Base-by-base conservation (phyloP, 2,329 filamentous ascomycete species). In the Aureobasidium namibiae region DNA sequence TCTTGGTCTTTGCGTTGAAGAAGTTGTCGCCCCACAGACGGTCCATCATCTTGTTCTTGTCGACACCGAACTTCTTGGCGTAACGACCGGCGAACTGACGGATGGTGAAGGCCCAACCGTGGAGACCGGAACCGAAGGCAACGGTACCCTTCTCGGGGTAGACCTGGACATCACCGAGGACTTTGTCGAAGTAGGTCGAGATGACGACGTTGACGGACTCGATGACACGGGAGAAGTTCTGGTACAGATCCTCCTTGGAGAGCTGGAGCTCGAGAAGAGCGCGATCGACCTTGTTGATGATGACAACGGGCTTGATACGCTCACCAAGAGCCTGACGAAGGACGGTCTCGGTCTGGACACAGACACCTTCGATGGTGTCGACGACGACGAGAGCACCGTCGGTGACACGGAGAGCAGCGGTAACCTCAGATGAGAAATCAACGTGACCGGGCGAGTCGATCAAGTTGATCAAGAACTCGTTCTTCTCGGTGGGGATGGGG, bases 251-350 rank as follows among this genome's bases (percentile, higher is more conserved):
- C 82, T 99, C 94, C 87, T 97, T 96, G 80, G 85, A 87, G 74
- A 96, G 87, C 83, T 99, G 94, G 66, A 99, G 87, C 82, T 99
- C 94, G 76, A 99, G 91, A 75, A 99, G 90, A 80, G 94, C 92
- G 82, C 94, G 92, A 77, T 99, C 94, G 79, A 99, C 94, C 89
- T 99, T 99, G 91, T 99, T 99, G 86, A 99, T 96, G 80, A 96
- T 89, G 76, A 96, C 86, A 74, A 99, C 92, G 73, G 94, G 94
- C 89, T 97, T 97, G 81, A 99, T 99, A 82, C 94, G 92, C 87
- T 99, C 94, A 86, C 90, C 89, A 71, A 99, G 90, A 78, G 94
- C 92, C 84, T 99, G 94, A 76, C 94, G 92, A 69, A 99, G 86
- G 73, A 99, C 94, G 74, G 94, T 99, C 88, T 99, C 94, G 75